A percentile compares a stretch with the other conserved stretches of the same genome.
These are phyloP conservation scores for Asterella californica DNA, from an alignment of 225 moss, liverwort and hornwort genomes.

Conservation along the genomic window DNA sequence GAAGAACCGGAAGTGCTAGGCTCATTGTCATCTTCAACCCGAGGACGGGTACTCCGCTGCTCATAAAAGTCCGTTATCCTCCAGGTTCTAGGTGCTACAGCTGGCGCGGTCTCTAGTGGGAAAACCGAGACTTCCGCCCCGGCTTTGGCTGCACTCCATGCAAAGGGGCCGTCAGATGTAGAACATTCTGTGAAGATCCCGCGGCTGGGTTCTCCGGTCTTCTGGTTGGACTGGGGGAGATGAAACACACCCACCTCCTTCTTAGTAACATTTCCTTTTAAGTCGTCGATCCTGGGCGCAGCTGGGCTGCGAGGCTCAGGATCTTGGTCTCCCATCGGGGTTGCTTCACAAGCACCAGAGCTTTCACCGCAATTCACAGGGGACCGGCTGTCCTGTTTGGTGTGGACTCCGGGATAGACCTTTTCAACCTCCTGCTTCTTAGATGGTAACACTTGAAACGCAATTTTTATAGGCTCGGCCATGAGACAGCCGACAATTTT, in stretches of 20 bases:
- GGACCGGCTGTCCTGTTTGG: background rate
- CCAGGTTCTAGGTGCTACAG: background rate
- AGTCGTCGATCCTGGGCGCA: background rate
- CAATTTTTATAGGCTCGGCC: constrained; percentile 72
- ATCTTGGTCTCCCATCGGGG: background rate
- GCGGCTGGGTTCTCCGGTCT: background rate
- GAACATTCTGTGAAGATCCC: background rate
- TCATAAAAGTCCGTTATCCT: constrained; percentile 41
- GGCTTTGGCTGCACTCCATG: background rate
- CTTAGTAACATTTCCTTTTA: background rate
- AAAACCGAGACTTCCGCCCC: background rate
- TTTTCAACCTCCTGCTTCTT: constrained; percentile 23
- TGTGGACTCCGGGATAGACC: background rate
- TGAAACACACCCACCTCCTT: background rate
- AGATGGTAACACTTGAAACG: constrained; percentile 57
- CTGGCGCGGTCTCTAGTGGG: too few relatives aligned
- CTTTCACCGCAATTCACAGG: background rate
- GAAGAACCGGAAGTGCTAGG: background rate
- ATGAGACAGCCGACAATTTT: constrained; percentile 84
- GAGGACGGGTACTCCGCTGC: background rate
- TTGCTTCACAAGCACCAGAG: background rate
- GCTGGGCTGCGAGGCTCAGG: background rate
- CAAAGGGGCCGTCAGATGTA: background rate
- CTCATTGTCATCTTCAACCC: background rate
- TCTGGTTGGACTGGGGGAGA: background rate